Conservation (phyloP, 2,329 filamentous ascomycete genomes). For the Myriosclerotinia duriaeana region DNA sequence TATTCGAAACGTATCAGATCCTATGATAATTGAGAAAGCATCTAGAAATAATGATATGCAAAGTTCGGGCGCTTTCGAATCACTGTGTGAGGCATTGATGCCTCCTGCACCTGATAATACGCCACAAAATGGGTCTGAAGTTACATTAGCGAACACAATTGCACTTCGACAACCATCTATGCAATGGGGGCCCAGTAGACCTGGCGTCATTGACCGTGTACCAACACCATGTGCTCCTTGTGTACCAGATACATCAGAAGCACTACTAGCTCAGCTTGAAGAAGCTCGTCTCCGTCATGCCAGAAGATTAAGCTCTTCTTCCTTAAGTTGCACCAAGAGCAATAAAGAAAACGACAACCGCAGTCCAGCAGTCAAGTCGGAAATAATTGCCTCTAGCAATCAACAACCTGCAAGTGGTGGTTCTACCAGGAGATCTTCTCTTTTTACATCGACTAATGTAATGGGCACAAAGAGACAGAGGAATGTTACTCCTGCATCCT, state of each 20-base stretch:
- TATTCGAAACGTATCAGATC: constrained; percentile 40
- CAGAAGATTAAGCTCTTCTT: constrained; percentile 20
- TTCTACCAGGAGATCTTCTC: constrained; percentile 29
- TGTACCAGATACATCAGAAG: constrained; percentile 3
- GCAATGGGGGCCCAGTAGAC: constrained; percentile 1
- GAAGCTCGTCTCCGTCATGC: constrained; percentile 6
- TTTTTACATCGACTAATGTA: constrained; percentile 30
- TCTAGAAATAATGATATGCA: constrained; percentile 33
- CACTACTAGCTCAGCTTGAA: constrained; percentile 10
- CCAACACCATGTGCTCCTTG: not conserved
- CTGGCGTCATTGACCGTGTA: not conserved
- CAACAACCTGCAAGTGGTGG: constrained; percentile 9
- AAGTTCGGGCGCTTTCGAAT: constrained; percentile 36
- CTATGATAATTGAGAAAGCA: constrained; percentile 32
- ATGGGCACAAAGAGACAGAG: constrained; percentile 46
- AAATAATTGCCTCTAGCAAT: not conserved
- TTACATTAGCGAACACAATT: not conserved
- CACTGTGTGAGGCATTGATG: constrained; percentile 38
- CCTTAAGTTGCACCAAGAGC: not conserved
- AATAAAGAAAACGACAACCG: constrained; percentile 16
- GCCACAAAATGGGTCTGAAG: constrained; percentile 29
- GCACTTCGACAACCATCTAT: constrained; percentile 6
- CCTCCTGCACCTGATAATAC: constrained; percentile 36
- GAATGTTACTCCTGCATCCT: constrained; percentile 49
- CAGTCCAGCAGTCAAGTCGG: constrained; percentile 1